Evolutionary conservation across 2,329 filamentous ascomycete genomes (phyloP), one percentile per base, ranked within the genome.

Genomic region (Penicillium hordei): DNA sequence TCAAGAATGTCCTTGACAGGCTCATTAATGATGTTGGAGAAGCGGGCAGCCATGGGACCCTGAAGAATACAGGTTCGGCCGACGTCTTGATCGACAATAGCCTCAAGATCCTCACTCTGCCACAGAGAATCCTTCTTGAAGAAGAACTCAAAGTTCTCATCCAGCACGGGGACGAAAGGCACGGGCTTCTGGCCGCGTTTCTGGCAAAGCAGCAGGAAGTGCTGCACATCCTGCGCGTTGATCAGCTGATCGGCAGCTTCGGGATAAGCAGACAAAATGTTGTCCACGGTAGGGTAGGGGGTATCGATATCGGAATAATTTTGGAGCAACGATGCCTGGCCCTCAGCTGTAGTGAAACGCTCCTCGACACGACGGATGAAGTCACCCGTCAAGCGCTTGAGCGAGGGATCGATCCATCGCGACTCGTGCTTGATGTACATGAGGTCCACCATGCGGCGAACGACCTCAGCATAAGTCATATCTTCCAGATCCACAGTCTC

Each of bases 111-210:
- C 78, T 99, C 94, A 1, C 94, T 97, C 78, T 99, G 94, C 94
- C 94, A 99, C 8, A 99, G 84, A 1, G 94, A 99, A 76, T 99
- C 94, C 82, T 99, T 99, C 87, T 99, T 99, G 88, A 99, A 99
- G 82, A 91, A 99, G 79, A 95, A 96, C 74, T 99, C 94, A 66
- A 99, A 99, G 73, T 93, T 96, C 62, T 96, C 92, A 69, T 99
- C 94, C 23, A 99, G 83, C n/a, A 89, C 83, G 5, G 94, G 94
- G 31, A 99, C 93, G 73, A 99, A 99, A 0, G 93, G 94, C 29
- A 95, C 90, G 2, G 94, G 94, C 83, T 99, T 99, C 81, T 99
- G 94, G 40, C 89, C 89, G 48, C 89, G 90, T 38, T 92, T 88
- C 78, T 94, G 88, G 82, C 93, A 97, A 43, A 99, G 87, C 34